Conservation (phyloP, 306 rosid genomes). For the Sesbania bispinosa region DNA sequence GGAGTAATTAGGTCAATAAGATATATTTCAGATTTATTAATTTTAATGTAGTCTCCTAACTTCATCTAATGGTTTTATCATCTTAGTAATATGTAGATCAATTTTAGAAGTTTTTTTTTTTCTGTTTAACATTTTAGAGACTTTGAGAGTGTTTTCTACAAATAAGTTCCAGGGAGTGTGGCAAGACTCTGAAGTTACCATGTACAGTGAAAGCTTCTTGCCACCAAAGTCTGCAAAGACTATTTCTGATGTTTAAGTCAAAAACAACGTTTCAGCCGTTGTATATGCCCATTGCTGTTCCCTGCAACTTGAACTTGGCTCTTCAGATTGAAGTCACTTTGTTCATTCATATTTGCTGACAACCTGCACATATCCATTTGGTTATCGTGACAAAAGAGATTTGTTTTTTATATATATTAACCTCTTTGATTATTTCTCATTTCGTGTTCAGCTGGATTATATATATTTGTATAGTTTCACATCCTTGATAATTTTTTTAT, state of each 20-base stretch:
- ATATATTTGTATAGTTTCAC: slow-evolving; percentile 19
- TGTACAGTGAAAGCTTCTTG: slow-evolving; percentile 74
- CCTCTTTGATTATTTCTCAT: slow-evolving; percentile 18
- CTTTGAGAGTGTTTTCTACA: slow-evolving; percentile 20
- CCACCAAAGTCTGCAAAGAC: slow-evolving; percentile 61
- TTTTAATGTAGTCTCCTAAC: slow-evolving; percentile 19
- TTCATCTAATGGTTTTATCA: slow-evolving; percentile 11
- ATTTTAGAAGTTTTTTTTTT: slow-evolving; percentile 18
- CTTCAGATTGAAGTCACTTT: slow-evolving; percentile 89
- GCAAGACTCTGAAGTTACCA: slow-evolving; percentile 98
- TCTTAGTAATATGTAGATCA: slow-evolving; percentile 22
- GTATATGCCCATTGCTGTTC: slow-evolving; percentile 79
- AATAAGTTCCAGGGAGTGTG: slow-evolving; percentile 46
- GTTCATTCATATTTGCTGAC: slow-evolving; percentile 75
- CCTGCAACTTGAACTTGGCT: slow-evolving; percentile 89
- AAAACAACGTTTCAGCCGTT: slow-evolving; percentile 82
- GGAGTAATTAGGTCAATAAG: background rate
- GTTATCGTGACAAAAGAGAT: slow-evolving; percentile 77
- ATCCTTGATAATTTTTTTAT: slow-evolving; percentile 12
- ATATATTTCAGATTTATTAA: slow-evolving; percentile 21
- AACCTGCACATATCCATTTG: slow-evolving; percentile 96
- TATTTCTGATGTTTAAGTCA: slow-evolving; percentile 58
- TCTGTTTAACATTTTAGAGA: slow-evolving; percentile 9
- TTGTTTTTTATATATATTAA: slow-evolving; percentile 40
- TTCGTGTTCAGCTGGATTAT: slow-evolving; percentile 24